Conservation (phyloP, 768 basidiomycete genomes). For the Amanita molliuscula region DNA sequence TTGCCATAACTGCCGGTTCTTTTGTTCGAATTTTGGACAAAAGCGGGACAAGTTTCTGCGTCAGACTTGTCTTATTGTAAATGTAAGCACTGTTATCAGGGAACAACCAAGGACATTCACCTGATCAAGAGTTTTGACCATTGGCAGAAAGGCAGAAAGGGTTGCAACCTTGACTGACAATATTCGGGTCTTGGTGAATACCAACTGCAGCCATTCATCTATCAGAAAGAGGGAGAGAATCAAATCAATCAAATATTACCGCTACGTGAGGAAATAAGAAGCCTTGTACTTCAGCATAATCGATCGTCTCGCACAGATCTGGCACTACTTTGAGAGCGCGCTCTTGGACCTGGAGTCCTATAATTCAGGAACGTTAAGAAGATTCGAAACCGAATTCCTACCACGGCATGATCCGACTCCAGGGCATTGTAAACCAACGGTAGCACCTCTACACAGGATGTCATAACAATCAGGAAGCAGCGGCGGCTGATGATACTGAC, state of each 20-base stretch:
- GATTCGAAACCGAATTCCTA: slow-evolving; percentile 20
- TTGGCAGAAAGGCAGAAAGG: slow-evolving; percentile 66
- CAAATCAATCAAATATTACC: slow-evolving; percentile 33
- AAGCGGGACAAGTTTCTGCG: slow-evolving; percentile 91
- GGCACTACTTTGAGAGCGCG: slow-evolving; percentile 79
- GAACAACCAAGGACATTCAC: slow-evolving; percentile 22
- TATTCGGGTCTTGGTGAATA: slow-evolving; percentile 88
- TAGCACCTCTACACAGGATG: slow-evolving; percentile 65
- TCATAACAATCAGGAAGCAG: slow-evolving; percentile 5
- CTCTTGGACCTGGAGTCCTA: slow-evolving; percentile 70
- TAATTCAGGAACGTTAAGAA: slow-evolving; percentile 4
- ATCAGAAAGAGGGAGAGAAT: not conserved
- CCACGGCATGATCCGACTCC: slow-evolving; percentile 87
- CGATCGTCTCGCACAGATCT: slow-evolving; percentile 82
- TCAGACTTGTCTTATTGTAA: slow-evolving; percentile 56
- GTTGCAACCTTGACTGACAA: slow-evolving; percentile 89
- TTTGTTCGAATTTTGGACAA: slow-evolving; percentile 93
- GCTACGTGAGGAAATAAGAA: slow-evolving; percentile 88
- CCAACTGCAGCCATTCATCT: slow-evolving; percentile 38
- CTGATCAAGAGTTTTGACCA: slow-evolving; percentile 89
- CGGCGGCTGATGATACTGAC: slow-evolving; percentile 36
- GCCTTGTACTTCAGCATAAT: slow-evolving; percentile 90
- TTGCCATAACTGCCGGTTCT: slow-evolving; percentile 89
- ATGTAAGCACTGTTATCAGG: not conserved
- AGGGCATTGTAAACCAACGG: slow-evolving; percentile 93